These are phyloP conservation scores for Nannochloropsis salina DNA, from an alignment of 108 stramenopile genomes.

Conservation along the genomic window DNA sequence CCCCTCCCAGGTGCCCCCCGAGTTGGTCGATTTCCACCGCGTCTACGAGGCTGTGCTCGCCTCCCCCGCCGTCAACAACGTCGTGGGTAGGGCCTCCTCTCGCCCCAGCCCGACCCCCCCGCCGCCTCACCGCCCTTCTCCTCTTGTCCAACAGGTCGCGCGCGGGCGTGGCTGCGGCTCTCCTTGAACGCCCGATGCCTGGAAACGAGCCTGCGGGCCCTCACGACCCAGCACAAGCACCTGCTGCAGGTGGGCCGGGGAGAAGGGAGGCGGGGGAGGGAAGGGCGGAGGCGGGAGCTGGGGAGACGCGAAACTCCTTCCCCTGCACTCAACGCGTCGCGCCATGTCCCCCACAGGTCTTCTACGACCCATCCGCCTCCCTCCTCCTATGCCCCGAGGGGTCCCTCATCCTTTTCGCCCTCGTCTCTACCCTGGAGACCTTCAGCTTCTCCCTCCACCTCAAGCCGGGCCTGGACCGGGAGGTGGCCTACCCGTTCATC, in stretches of 20 bases:
- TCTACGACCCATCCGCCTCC: not conserved
- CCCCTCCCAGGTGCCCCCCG: not conserved
- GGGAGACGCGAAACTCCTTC: not conserved
- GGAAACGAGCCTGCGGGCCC: not conserved
- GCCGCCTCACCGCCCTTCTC: not conserved
- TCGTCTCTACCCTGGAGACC: not conserved
- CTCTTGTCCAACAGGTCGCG: not conserved
- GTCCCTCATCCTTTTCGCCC: not conserved
- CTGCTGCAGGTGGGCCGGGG: not conserved
- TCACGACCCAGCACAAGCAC: not conserved
- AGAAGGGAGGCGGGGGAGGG: not conserved
- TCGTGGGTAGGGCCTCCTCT: not conserved
- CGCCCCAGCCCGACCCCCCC: not conserved
- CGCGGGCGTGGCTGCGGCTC: not conserved
- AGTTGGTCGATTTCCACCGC: not conserved
- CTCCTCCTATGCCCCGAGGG: not conserved
- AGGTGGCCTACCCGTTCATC: not conserved
- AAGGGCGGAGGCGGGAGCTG: not conserved
- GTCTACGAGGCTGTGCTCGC: not conserved
- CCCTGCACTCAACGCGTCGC: not conserved
- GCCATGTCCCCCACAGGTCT: not conserved
- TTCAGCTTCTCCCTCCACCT: not conserved
- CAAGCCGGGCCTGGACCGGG: not conserved
- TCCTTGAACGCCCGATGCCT: not conserved
- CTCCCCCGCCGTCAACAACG: not conserved